Conservation (phyloP, 2,329 filamentous ascomycete genomes). For the Cladophialophora bantiana region DNA sequence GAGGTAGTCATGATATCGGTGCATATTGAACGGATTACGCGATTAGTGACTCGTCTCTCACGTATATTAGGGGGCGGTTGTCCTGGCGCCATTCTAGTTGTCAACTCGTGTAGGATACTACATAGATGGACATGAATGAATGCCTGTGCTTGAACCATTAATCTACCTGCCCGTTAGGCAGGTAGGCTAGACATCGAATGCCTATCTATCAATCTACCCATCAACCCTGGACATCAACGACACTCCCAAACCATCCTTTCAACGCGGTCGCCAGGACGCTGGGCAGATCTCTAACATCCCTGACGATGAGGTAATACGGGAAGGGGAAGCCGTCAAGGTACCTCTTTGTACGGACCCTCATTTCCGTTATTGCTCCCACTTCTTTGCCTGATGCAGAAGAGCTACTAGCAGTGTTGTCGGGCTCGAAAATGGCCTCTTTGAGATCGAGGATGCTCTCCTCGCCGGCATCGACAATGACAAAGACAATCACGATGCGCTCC, state of each 20-base stretch:
- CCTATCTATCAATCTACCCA: neutral
- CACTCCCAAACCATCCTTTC: slow-evolving; percentile 92
- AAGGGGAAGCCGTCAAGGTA: slow-evolving; percentile 98
- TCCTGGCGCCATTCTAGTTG: too few species aligned
- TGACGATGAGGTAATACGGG: slow-evolving; percentile 93
- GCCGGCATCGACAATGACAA: slow-evolving; percentile 85
- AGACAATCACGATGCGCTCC: slow-evolving; percentile 90
- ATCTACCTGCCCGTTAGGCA: too few species aligned
- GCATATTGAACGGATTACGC: too few species aligned
- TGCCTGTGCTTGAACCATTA: neutral
- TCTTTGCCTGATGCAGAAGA: slow-evolving; percentile 52
- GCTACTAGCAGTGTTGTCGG: slow-evolving; percentile 52
- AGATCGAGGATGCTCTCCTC: slow-evolving; percentile 75
- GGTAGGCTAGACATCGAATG: too few species aligned
- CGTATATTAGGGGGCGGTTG: too few species aligned
- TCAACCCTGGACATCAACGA: slow-evolving; percentile 51
- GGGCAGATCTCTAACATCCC: slow-evolving; percentile 89
- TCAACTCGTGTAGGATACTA: too few species aligned
- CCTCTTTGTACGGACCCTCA: slow-evolving; percentile 78
- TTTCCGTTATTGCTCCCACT: slow-evolving; percentile 57
- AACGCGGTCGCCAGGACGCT: slow-evolving; percentile 84
- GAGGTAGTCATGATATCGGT: too few species aligned
- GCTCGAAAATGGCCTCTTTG: slow-evolving; percentile 82
- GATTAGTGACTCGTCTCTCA: too few species aligned
- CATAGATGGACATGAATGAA: neutral